phyloP scores from a whole-genome alignment of 2,329 filamentous ascomycete species.

The Fusarium sp. region DNA sequence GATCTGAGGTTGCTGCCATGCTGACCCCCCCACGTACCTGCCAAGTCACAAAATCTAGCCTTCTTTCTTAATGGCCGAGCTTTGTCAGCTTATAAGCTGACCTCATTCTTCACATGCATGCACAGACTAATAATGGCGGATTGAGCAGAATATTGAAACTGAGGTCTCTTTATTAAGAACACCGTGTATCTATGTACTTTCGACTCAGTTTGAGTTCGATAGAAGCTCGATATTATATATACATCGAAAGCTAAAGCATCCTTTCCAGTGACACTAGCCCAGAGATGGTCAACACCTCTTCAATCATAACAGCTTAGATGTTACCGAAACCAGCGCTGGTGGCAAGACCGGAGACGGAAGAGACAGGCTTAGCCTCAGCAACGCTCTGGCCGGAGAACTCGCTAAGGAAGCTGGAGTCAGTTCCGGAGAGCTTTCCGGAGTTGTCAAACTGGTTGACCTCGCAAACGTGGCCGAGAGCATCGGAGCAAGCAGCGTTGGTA shows the following conservation, averaged over 20 bases:
- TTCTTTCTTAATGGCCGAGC: too few relatives aligned
- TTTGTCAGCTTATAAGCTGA: too few relatives aligned
- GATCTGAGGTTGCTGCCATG: too few relatives aligned
- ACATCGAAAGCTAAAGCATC: slow-evolving; percentile 1
- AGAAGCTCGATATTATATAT: slow-evolving; percentile 19
- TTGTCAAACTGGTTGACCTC: slow-evolving; percentile 64
- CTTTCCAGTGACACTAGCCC: too few relatives aligned
- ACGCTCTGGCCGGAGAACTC: slow-evolving; percentile 67
- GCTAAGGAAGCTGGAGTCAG: slow-evolving; percentile 63
- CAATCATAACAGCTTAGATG: slow-evolving; percentile 47
- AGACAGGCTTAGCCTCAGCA: slow-evolving; percentile 58
- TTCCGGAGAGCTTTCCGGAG: slow-evolving; percentile 57
- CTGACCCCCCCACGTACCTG: too few relatives aligned
- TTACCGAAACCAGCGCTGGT: slow-evolving; percentile 63
- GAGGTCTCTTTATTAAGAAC: slow-evolving; percentile 9
- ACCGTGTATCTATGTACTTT: slow-evolving; percentile 11
- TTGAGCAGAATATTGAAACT: not conserved
- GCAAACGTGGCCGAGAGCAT: slow-evolving; percentile 64
- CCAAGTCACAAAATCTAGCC: too few relatives aligned
- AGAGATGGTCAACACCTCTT: not conserved
- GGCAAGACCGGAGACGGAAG: slow-evolving; percentile 55
- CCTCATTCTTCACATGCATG: too few relatives aligned
- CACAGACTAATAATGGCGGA: too few relatives aligned
- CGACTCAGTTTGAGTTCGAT: not conserved
- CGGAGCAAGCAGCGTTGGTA: slow-evolving; percentile 59